phyloP scores from a whole-genome alignment of 768 basidiomycete species.

The Xanthoconium purpureum region DNA sequence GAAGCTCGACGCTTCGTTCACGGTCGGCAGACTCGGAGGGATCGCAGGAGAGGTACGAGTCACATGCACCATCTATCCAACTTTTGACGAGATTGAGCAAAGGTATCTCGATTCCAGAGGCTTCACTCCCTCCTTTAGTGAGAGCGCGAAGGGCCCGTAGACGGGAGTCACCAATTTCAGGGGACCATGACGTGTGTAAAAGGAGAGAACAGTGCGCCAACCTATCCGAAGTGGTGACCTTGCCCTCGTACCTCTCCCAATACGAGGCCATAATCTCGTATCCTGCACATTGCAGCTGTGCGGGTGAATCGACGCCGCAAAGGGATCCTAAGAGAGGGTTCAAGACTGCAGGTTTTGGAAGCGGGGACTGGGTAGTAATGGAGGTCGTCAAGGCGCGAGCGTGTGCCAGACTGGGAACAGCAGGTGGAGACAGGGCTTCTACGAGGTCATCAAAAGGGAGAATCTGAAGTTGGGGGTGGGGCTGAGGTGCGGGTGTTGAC shows the following conservation, averaged over 20 bases:
- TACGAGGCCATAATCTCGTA: slow-evolving; percentile 72
- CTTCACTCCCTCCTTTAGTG: slow-evolving; percentile 56
- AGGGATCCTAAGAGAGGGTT: slow-evolving; percentile 60
- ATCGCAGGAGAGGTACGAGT: slow-evolving; percentile 39
- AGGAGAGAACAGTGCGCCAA: slow-evolving; percentile 66
- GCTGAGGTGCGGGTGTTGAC: slow-evolving; percentile 23
- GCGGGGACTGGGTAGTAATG: slow-evolving; percentile 51
- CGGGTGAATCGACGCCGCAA: slow-evolving; percentile 52
- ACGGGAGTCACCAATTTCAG: slow-evolving; percentile 70
- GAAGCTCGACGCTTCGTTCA: slow-evolving; percentile 59
- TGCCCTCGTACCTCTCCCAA: slow-evolving; percentile 55
- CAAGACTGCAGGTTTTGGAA: slow-evolving; percentile 51
- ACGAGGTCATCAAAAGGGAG: slow-evolving; percentile 45
- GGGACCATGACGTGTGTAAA: slow-evolving; percentile 50
- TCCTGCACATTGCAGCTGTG: slow-evolving; percentile 60
- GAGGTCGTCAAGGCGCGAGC: slow-evolving; percentile 57
- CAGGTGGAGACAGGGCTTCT: slow-evolving; percentile 45
- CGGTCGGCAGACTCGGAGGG: slow-evolving; percentile 50
- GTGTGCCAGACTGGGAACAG: slow-evolving; percentile 63
- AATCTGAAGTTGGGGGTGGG: slow-evolving; percentile 28
- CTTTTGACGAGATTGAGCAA: slow-evolving; percentile 54
- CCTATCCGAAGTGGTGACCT: slow-evolving; percentile 53
- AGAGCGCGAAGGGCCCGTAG: slow-evolving; percentile 66
- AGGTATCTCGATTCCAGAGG: slow-evolving; percentile 60
- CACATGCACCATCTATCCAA: slow-evolving; percentile 69